Percentiles rank a stretch among this genome's conserved stretches.
These are phyloP conservation scores for Quambalaria eucalypti DNA, from an alignment of 1,284 basidiomycete genomes.

Conservation along the genomic window DNA sequence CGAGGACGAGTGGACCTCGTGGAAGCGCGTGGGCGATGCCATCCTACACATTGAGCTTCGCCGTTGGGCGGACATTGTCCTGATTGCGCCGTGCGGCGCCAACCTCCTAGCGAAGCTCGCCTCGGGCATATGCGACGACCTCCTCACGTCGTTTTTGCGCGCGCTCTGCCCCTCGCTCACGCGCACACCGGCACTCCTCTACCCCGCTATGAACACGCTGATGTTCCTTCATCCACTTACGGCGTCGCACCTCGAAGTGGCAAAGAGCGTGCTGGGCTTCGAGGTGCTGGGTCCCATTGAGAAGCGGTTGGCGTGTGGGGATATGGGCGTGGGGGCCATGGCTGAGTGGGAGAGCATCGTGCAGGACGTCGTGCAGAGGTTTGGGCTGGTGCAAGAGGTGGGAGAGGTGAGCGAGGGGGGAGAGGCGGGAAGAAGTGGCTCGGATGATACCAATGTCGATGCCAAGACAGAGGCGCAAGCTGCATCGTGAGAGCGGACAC, in stretches of 20 bases:
- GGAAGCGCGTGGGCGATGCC: conserved; percentile 72
- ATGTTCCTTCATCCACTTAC: conserved; percentile 97
- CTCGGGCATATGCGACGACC: conserved; percentile 78
- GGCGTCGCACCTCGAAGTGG: conserved; percentile 62
- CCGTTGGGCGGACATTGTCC: conserved; percentile 88
- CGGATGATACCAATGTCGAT: no score
- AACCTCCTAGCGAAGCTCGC: conserved; percentile 91
- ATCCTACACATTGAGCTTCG: conserved; percentile 93
- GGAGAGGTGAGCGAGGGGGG: not conserved
- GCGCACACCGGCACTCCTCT: conserved; percentile 79
- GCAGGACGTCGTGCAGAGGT: conserved; percentile 12
- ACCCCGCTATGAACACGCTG: conserved; percentile 95
- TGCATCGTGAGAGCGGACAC: no score
- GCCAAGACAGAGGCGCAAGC: no score
- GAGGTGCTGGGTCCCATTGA: conserved; percentile 73
- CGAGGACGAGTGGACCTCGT: conserved; percentile 73
- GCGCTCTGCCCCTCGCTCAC: conserved; percentile 67
- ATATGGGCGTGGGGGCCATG: conserved; percentile 59
- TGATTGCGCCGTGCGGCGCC: conserved; percentile 87
- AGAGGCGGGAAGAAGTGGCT: no score
- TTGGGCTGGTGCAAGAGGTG: conserved; percentile 4
- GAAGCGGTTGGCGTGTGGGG: conserved; percentile 82
- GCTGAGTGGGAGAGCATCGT: conserved; percentile 37
- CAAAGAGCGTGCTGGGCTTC: conserved; percentile 68
- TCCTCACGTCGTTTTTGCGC: conserved; percentile 82